Base-by-base conservation (phyloP, 495 filamentous ascomycete species). In the Lepraria neglecta region DNA sequence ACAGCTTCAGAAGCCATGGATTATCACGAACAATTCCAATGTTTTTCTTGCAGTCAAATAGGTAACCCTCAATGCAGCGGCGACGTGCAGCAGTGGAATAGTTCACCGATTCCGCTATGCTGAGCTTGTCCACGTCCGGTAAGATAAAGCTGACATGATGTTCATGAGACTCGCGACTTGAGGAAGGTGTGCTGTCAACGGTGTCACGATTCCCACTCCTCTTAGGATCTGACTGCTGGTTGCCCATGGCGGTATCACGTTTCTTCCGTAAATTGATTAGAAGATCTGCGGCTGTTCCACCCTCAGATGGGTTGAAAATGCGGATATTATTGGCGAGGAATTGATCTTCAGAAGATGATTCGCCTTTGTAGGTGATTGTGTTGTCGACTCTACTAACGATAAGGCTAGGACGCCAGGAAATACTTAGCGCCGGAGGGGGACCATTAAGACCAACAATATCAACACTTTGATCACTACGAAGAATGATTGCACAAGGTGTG, bases 41-140 rank as follows among this genome's bases (percentile, higher is more conserved):
- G 66, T 96, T 97, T 33, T 75, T 80, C 12, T 71, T 66, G 61
- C 80, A 87, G 69, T 96, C 80, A 65, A 95, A 91, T 1, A 89
- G 75, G 68, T 97, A 97, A 1, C 88, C 87, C 68, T 88, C 85
- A 60, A 79, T 79, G 59, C 88, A 85, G 54, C 78, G 80, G 58
- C 71, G 75, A 65, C 74, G 74, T 57, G 65, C 82, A 21, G 82
- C 63, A 30, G 71, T 77, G 68, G 70, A 72, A 55, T 75, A 64
- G 62, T 73, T 74, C 67, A 79, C 73, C 9, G 75, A 76, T 56
- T 79, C 74, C 48, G 74, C 67, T 11, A 73, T 72, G 27, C 65
- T 70, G 3, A 78, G 66, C 9, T 64, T 68, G 28, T 60, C 35
- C 35, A 38, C 58, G 0, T 69, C 69, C 27, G 61, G 14, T 1